These are phyloP conservation scores for Bruguiera sexangula DNA, from an alignment of 345 rosid genomes.

Conservation along the genomic window DNA sequence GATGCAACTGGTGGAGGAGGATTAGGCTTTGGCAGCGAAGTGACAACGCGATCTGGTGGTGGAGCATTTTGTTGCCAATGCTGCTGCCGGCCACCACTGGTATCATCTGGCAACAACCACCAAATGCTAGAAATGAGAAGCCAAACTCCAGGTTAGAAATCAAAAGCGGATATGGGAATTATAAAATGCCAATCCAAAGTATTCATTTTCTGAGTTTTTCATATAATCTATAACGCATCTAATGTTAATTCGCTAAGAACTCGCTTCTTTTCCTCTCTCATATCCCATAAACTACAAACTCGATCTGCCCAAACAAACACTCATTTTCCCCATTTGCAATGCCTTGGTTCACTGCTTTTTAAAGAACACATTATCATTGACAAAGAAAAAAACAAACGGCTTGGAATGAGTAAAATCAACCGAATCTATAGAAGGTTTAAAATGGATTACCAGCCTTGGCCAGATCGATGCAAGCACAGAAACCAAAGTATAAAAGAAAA, in stretches of 20 bases:
- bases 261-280: background rate
- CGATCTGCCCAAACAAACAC: background rate
- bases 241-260: background rate
- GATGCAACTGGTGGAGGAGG: constrained; percentile 28
- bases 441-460: too few species aligned
- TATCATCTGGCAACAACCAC: constrained; percentile 39
- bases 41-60: constrained; percentile 32
- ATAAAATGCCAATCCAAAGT: constrained; percentile 22
- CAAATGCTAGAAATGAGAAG: constrained; percentile 10
- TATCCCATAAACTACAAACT: background rate
- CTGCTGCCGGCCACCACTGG: constrained; percentile 42
- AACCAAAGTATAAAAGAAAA: background rate
- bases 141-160: background rate
- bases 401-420: background rate
- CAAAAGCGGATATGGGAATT: background rate
- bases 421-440: background rate
- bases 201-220: too few species aligned
- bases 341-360: background rate
- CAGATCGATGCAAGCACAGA: too few species aligned
- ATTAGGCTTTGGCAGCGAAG: constrained; percentile 11
- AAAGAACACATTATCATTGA: background rate
- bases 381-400: background rate
- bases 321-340: background rate
- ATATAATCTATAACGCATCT: too few species aligned
- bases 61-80: constrained; percentile 57